Evolutionary conservation across 768 basidiomycete genomes (phyloP).

Genomic region (Mycena venus): DNA sequence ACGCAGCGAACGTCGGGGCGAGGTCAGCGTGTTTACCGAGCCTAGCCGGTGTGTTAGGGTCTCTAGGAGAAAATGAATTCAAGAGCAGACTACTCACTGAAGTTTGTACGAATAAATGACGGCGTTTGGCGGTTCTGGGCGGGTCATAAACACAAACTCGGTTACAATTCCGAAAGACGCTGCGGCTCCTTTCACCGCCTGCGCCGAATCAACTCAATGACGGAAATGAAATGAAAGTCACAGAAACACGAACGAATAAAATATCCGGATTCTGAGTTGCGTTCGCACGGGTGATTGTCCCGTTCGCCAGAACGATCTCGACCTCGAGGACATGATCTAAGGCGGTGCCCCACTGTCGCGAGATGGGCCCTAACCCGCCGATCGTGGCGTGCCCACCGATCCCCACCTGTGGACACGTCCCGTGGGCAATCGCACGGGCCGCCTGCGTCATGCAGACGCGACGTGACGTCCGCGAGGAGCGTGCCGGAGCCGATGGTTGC

Average conservation of each 20-base stretch:
- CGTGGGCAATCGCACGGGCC: constrained; percentile 45
- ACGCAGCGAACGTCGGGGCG: constrained; percentile 27
- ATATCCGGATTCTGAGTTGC: constrained; percentile 39
- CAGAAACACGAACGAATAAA: constrained; percentile 33
- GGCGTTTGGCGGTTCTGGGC: constrained; percentile 36
- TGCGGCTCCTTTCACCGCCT: constrained; percentile 46
- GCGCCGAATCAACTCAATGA: background rate
- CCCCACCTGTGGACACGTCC: constrained; percentile 47
- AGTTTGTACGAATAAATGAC: constrained; percentile 25
- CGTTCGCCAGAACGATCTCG: constrained; percentile 41
- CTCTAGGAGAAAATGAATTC: background rate
- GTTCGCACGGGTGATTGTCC: constrained; percentile 35
- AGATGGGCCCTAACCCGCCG: constrained; percentile 37
- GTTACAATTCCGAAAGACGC: constrained; percentile 48
- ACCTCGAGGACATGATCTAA: constrained; percentile 42
- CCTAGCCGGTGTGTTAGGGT: background rate
- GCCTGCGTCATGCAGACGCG: constrained; percentile 30
- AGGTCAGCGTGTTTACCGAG: constrained; percentile 16
- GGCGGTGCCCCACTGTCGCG: constrained; percentile 40
- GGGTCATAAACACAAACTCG: constrained; percentile 40
- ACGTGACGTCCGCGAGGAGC: constrained; percentile 39
- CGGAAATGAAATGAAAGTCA: background rate
- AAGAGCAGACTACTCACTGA: background rate
- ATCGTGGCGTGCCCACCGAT: constrained; percentile 41
- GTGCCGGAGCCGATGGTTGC: constrained; percentile 41